Percentiles rank a stretch among this genome's conserved stretches.
phyloP scores from a whole-genome alignment of 306 rosid genomes.

The Vigna reflexopilosa region DNA sequence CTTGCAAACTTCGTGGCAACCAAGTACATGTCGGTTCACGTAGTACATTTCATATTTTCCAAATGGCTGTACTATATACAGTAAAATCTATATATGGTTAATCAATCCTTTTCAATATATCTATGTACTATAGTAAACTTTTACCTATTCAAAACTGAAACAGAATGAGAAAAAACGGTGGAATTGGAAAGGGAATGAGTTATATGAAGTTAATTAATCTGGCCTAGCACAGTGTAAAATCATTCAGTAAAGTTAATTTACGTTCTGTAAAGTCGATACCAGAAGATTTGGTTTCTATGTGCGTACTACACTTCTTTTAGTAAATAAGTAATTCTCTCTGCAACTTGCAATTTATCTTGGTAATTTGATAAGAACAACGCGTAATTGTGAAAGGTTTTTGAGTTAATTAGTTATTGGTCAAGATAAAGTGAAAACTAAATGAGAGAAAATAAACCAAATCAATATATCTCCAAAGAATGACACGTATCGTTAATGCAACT shows the following conservation, averaged over 20 bases:
- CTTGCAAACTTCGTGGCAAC: slow-evolving; percentile 14
- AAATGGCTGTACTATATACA: slow-evolving; percentile 3
- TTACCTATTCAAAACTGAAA: not conserved
- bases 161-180: not conserved
- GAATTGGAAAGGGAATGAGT: not conserved
- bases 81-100: not conserved
- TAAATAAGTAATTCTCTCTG: not conserved
- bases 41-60: not conserved
- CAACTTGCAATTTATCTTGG: not conserved
- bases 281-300: not conserved
- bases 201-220: not conserved
- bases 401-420: not conserved
- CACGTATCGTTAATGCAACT: not conserved
- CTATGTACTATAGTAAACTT: slow-evolving; percentile 22
- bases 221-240: not conserved
- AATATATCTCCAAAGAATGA: not conserved
- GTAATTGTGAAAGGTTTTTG: not conserved
- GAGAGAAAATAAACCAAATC: not conserved
- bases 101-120: slow-evolving; percentile 21
- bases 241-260: slow-evolving; percentile 2
- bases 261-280: not conserved
- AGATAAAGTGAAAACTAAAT: not conserved
- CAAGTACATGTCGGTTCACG: not conserved
- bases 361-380: not conserved
- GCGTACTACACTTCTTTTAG: not conserved